A percentile compares a stretch with the other conserved stretches of the same genome.
Evolutionary conservation across 2,329 filamentous ascomycete species (phyloP).

Genomic region (Microcyclospora pomicola): DNA sequence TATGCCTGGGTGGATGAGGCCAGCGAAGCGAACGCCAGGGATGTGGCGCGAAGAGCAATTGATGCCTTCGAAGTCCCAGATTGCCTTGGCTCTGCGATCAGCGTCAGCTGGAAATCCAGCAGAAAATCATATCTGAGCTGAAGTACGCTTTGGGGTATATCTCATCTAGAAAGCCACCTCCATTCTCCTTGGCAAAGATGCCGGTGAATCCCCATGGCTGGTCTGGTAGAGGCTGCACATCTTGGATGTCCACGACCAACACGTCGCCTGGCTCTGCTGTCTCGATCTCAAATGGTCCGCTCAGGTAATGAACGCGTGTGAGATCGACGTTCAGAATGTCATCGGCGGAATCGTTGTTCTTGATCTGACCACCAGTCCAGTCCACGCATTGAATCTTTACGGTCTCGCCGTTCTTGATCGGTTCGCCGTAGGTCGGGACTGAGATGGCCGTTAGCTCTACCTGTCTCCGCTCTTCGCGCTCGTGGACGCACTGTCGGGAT

Average conservation of each 20-base stretch:
- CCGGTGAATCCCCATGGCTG: constrained; percentile 86
- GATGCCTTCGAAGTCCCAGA: constrained; percentile 66
- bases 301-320: constrained; percentile 74
- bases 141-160: constrained; percentile 67
- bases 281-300: constrained; percentile 77
- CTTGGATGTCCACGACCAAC: constrained; percentile 77
- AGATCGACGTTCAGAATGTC: constrained; percentile 76
- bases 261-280: constrained; percentile 74
- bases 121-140: not conserved
- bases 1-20: constrained; percentile 84
- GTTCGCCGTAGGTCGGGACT: constrained; percentile 58
- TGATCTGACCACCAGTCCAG: constrained; percentile 63
- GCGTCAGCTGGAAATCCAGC: not conserved
- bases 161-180: constrained; percentile 79
- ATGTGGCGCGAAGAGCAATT: constrained; percentile 78
- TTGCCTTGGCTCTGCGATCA: constrained; percentile 49
- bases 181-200: constrained; percentile 65
- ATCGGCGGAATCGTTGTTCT: constrained; percentile 80
- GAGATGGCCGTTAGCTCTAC: not conserved
- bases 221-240: constrained; percentile 77
- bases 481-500: constrained; percentile 60
- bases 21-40: constrained; percentile 69
- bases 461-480: not conserved
- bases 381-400: constrained; percentile 91
- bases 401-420: constrained; percentile 67